phyloP scores from a whole-genome alignment of 257 asterid genomes.

The Haberlea rhodopensis region DNA sequence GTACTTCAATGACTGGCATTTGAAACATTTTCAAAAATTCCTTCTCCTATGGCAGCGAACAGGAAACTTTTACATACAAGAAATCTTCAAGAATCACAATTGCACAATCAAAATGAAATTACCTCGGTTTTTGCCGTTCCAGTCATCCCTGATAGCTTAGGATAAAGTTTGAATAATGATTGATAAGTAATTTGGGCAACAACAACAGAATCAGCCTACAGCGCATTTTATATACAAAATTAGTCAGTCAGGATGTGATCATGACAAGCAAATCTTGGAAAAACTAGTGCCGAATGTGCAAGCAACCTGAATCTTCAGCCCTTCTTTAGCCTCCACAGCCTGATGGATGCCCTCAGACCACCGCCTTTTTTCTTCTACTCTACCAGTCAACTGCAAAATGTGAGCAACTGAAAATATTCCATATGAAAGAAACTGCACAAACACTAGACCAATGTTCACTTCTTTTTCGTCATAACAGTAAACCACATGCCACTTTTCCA shows the following conservation, averaged over 20 bases:
- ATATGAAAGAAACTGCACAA: conserved; percentile 20
- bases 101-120: conserved; percentile 22
- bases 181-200: conserved; percentile 99
- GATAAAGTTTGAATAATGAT: conserved; percentile 89
- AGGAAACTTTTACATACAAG: not conserved
- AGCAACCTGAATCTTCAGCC: conserved; percentile 78
- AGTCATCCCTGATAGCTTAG: conserved; percentile 98
- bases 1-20: conserved; percentile 92
- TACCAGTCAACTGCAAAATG: conserved; percentile 79
- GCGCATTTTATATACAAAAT: conserved; percentile 20
- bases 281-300: conserved; percentile 14
- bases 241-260: conserved; percentile 4
- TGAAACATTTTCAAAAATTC: conserved; percentile 93
- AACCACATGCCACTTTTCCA: not conserved
- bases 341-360: conserved; percentile 99
- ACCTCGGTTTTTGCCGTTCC: conserved; percentile 99
- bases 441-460: not conserved
- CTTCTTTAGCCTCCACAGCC: conserved; percentile 99
- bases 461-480: not conserved
- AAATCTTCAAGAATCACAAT: conserved; percentile 23
- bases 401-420: conserved; percentile 11
- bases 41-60: conserved; percentile 58
- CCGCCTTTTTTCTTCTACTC: conserved; percentile 94
- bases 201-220: conserved; percentile 89
- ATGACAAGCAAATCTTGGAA: conserved; percentile 7